Evolutionary conservation across 2,329 filamentous ascomycete genomes (phyloP).

Genomic region (Trichoderma sp.): DNA sequence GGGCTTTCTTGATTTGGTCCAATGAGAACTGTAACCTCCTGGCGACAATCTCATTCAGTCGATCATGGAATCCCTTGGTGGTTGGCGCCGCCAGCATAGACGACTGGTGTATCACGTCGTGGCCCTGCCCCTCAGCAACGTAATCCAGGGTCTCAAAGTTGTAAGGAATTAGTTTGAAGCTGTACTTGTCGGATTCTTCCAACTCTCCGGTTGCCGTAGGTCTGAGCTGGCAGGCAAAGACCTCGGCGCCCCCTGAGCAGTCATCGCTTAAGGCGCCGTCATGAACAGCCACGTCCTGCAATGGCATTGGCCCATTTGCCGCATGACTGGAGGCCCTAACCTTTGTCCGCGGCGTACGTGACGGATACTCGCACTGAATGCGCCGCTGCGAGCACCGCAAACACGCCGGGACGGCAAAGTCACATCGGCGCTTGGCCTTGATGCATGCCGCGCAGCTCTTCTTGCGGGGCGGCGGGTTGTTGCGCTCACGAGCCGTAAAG

Average conservation of each 20-base stretch:
- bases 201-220: not conserved
- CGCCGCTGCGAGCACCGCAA: conserved; percentile 54
- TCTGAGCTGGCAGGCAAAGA: not conserved
- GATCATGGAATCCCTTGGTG: conserved; percentile 31
- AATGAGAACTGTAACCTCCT: conserved; percentile 50
- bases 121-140: not conserved
- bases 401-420: conserved; percentile 56
- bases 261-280: not conserved
- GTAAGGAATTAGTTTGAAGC: not conserved
- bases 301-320: not conserved
- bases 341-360: not conserved
- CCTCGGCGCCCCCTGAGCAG: not conserved
- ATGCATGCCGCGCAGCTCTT: conserved; percentile 63
- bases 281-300: not conserved
- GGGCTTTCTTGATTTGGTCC: conserved; percentile 56
- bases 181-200: not conserved
- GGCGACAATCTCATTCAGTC: conserved; percentile 36
- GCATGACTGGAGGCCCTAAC: not conserved
- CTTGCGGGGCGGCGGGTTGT: conserved; percentile 53
- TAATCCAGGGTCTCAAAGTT: not conserved
- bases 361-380: conserved; percentile 54
- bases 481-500: conserved; percentile 43
- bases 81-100: conserved; percentile 35
- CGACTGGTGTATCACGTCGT: not conserved
- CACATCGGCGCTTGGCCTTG: conserved; percentile 60